Conservation (phyloP, 257 asterid genomes). For the Coffea canephora region DNA sequence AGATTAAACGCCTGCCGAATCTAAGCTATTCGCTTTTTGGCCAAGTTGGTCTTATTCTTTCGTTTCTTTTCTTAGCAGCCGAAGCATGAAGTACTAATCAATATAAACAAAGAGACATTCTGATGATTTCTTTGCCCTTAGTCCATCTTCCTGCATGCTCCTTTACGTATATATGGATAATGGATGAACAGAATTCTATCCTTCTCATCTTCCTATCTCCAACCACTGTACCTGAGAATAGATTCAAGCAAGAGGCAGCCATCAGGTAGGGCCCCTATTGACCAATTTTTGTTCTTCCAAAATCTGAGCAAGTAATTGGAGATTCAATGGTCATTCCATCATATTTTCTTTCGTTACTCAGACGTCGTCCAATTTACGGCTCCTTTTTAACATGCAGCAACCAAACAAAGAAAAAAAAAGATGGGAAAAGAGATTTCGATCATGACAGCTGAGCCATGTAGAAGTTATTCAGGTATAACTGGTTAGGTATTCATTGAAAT, state of each 20-base stretch:
- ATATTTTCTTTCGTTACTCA: neutral
- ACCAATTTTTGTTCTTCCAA: neutral
- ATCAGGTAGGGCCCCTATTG: neutral
- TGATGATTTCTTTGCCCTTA: too few relatives aligned
- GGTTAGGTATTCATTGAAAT: conserved; percentile 4
- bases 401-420: too few relatives aligned
- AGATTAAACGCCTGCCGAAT: too few relatives aligned
- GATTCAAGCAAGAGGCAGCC: neutral
- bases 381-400: too few relatives aligned
- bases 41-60: too few relatives aligned
- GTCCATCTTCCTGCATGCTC: neutral
- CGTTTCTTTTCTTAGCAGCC: neutral
- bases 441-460: neutral
- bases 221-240: neutral
- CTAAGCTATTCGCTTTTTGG: too few relatives aligned
- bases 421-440: neutral
- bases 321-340: neutral
- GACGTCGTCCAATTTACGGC: too few relatives aligned
- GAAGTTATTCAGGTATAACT: neutral
- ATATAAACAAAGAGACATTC: too few relatives aligned
- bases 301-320: neutral
- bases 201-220: neutral
- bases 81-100: neutral
- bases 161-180: too few relatives aligned
- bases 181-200: neutral